Evolutionary conservation across 2,329 filamentous ascomycete species (phyloP).

Genomic region (Colletotrichum spaethianum): DNA sequence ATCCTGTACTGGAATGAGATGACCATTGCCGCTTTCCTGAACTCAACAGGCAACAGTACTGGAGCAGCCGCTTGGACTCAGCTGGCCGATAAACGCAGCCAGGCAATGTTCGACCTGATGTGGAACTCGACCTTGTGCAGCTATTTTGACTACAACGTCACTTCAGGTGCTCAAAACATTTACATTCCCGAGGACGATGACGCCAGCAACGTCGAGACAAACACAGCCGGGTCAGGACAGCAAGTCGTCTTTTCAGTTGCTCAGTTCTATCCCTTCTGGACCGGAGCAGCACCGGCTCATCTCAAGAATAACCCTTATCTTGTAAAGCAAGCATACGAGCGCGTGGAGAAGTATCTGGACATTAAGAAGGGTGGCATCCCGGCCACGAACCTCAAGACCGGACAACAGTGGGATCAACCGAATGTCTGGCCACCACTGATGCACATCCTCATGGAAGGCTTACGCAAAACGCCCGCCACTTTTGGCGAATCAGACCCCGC

Average conservation of each 20-base stretch:
- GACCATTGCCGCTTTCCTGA: constrained; percentile 69
- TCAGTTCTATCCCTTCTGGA: constrained; percentile 80
- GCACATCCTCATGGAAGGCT: constrained; percentile 74
- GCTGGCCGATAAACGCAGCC: constrained; percentile 67
- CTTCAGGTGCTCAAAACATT: constrained; percentile 67
- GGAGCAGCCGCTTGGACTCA: constrained; percentile 64
- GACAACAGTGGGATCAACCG: constrained; percentile 79
- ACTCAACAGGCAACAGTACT: constrained; percentile 63
- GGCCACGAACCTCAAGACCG: constrained; percentile 72
- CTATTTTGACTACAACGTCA: constrained; percentile 81
- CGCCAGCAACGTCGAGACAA: constrained; percentile 56
- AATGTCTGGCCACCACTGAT: constrained; percentile 79
- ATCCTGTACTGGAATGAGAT: constrained; percentile 78
- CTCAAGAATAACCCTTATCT: constrained; percentile 72
- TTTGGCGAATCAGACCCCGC: constrained; percentile 67
- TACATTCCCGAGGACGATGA: constrained; percentile 67
- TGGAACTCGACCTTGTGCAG: constrained; percentile 75
- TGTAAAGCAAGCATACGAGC: constrained; percentile 67
- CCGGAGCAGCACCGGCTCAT: constrained; percentile 71
- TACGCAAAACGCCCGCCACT: constrained; percentile 72
- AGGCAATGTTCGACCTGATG: constrained; percentile 74
- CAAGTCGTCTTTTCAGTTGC: constrained; percentile 71
- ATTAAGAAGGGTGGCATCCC: constrained; percentile 69
- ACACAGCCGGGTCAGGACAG: constrained; percentile 65
- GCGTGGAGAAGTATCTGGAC: constrained; percentile 67